Percentiles rank a stretch among this genome's conserved stretches.
These are phyloP conservation scores for Solanum sitiens DNA, from an alignment of 257 asterid species.

Conservation along the genomic window DNA sequence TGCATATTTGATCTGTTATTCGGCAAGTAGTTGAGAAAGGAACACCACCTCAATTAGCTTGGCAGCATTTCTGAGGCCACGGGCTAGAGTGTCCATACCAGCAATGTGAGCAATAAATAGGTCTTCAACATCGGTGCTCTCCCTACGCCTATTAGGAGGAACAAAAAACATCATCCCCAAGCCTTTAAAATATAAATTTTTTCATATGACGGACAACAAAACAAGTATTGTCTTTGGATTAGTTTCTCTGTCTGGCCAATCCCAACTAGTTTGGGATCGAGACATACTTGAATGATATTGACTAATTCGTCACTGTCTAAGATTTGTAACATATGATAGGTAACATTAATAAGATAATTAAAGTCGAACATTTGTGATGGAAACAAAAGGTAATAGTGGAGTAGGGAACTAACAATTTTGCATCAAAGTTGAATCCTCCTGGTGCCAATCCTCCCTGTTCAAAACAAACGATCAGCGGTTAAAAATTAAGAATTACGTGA, in stretches of 20 bases:
- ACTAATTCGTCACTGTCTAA: not conserved
- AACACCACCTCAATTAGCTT: slow-evolving; percentile 64
- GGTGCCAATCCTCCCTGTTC: slow-evolving; percentile 91
- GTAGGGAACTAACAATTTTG: slow-evolving; percentile 56
- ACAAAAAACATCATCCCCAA: not conserved
- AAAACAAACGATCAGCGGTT: not conserved
- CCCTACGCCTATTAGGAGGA: slow-evolving; percentile 60
- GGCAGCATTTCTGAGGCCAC: slow-evolving; percentile 89
- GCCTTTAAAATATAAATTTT: not conserved
- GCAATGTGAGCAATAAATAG: slow-evolving; percentile 86
- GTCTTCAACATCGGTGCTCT: slow-evolving; percentile 96
- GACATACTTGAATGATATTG: not conserved
- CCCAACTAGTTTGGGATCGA: not conserved
- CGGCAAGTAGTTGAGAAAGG: not conserved
- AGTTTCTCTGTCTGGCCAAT: not conserved
- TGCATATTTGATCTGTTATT: not conserved
- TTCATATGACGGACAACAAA: not conserved
- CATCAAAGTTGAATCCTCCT: slow-evolving; percentile 98
- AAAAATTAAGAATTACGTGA: not conserved
- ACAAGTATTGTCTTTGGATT: not conserved
- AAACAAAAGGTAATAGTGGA: not conserved
- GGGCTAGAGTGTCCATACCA: slow-evolving; percentile 93
- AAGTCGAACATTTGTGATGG: not conserved
- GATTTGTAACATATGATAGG: no score
- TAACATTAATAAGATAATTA: no score